Base-by-base conservation (phyloP, 164 flowering plant species). In the Protea cynaroides region DNA sequence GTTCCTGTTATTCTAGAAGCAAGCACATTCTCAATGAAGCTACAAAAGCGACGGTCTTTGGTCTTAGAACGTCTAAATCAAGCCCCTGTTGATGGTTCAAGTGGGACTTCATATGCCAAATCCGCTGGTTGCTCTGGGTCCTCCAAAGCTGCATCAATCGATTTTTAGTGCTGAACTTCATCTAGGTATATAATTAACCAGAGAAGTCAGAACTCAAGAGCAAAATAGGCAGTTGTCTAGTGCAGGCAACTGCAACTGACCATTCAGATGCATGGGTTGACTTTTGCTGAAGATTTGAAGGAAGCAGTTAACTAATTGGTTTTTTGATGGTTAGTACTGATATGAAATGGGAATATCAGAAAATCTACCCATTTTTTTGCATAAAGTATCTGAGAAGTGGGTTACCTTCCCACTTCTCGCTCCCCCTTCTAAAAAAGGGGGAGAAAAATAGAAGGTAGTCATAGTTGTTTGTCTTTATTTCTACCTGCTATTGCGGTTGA, bases 61-160 rank as follows among this genome's bases (percentile, higher is more conserved):
- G 74, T 78, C 60, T 75, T 94, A 72, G 99, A 94, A 74, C 86
- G 90, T 69, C 82, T 94, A 64, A 91, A 94, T 74, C 99, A 91
- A 81, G 96, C 97, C 57, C 99, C 99, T 0, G 77, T 95, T 24
- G 99, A 95, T 68, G 94, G 84, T 65, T 80, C 96, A 59, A 87
- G 88, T 76, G 96, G 96, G 58, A 82, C 68, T 61, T 90, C 98
- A 6, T 87, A 90, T 76, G 80, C 65, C 46, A 67, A 76, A 60
- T 75, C 96, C 34, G 80, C 83, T 44, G 75, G 83, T 50, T 86
- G 97, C 74, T 82, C 93, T 57, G 78, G 78, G 4, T 83, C 90
- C 43, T 76, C 86, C 4, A 90, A 78, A 55, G 44, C 75, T 14
- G 73, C 84, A 8, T 19, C 74, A 44, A 75, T 90, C 25, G 97